Conservation (phyloP, 1,284 basidiomycete genomes). For the Pisolithus thermaeus region DNA sequence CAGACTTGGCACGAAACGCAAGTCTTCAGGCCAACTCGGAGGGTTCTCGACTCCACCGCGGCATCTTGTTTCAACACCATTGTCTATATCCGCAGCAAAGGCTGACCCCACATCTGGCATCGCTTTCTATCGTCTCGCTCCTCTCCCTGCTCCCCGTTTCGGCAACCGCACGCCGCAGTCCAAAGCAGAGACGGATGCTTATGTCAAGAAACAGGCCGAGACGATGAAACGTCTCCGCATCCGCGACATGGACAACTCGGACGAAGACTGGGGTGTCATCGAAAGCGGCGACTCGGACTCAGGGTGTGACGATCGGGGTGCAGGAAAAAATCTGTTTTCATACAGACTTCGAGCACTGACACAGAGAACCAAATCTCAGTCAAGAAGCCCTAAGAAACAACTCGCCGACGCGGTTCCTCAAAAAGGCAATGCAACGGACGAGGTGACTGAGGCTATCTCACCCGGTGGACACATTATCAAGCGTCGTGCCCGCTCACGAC, state of each 20-base stretch:
- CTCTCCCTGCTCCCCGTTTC: conserved; percentile 57
- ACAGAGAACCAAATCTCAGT: conserved; percentile 22
- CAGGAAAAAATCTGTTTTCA: conserved; percentile 20
- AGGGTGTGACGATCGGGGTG: conserved; percentile 40
- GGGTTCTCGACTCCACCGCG: conserved; percentile 41
- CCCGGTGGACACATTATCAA: conserved; percentile 70
- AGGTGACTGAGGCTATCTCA: conserved; percentile 63
- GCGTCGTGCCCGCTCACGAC: conserved; percentile 61
- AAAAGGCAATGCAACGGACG: conserved; percentile 35
- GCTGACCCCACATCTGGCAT: conserved; percentile 26
- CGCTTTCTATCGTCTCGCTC: conserved; percentile 58
- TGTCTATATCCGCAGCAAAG: conserved; percentile 40
- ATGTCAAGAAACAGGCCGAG: conserved; percentile 56
- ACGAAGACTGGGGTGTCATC: conserved; percentile 36
- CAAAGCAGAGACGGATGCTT: conserved; percentile 57
- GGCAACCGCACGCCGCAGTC: conserved; percentile 47
- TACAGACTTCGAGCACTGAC: conserved; percentile 20
- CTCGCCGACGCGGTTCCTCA: conserved; percentile 30
- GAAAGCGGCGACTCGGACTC: conserved; percentile 49
- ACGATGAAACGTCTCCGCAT: conserved; percentile 62
- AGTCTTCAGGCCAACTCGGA: conserved; percentile 35
- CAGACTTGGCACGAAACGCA: conserved; percentile 57
- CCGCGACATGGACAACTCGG: conserved; percentile 44
- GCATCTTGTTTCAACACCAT: conserved; percentile 39
- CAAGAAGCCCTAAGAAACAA: conserved; percentile 21